Evolutionary conservation across 169 alveolate species (phyloP).

Genomic region (Amoebophrya sp.): DNA sequence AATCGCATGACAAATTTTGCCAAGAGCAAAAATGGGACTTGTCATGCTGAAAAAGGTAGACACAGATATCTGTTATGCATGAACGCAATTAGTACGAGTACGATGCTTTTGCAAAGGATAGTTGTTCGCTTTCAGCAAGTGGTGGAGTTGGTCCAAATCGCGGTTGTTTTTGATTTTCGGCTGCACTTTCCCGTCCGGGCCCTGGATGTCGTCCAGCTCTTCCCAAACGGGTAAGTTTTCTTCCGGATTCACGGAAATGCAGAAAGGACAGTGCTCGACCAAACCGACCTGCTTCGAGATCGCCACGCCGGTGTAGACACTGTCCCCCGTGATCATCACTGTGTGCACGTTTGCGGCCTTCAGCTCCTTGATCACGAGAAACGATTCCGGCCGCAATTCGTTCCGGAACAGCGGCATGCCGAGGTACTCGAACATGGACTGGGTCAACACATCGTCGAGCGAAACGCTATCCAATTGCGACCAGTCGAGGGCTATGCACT

Average conservation of each 20-base stretch:
- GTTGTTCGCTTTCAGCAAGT: not conserved
- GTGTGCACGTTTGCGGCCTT: conserved; percentile 15
- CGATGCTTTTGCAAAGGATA: too few relatives aligned
- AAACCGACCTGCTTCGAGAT: conserved; percentile 25
- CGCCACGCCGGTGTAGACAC: conserved; percentile 31
- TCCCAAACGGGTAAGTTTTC: not conserved
- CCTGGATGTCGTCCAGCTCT: not conserved
- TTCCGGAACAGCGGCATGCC: conserved; percentile 33
- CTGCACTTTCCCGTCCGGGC: too few relatives aligned
- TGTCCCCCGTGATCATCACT: conserved; percentile 36
- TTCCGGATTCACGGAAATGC: not conserved
- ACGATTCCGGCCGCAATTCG: conserved; percentile 30
- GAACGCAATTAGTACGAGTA: too few relatives aligned
- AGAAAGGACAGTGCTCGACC: not conserved
- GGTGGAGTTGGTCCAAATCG: not conserved
- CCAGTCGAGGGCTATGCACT: too few relatives aligned
- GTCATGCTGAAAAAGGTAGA: too few relatives aligned
- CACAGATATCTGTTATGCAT: too few relatives aligned
- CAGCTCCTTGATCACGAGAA: conserved; percentile 20
- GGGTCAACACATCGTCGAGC: not conserved
- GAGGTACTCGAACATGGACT: not conserved
- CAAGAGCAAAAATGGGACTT: too few relatives aligned
- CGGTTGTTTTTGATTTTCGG: not conserved
- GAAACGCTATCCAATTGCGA: not conserved
- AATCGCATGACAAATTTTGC: too few relatives aligned